phyloP scores from a whole-genome alignment of 176 grass and related monocot species.

The Carex cristatella region DNA sequence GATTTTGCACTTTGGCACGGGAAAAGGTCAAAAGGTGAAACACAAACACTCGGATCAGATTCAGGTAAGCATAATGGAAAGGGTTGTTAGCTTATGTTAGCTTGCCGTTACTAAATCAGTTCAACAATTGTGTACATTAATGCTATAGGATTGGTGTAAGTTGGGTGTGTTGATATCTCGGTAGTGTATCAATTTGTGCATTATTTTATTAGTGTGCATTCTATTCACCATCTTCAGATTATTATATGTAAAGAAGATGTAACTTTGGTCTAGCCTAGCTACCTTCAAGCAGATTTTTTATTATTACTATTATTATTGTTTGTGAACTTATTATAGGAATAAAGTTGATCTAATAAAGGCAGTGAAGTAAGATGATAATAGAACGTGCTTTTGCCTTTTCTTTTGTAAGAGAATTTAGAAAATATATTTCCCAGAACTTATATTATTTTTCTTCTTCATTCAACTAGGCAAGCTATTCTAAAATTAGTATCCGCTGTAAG shows the following conservation, averaged over 20 bases:
- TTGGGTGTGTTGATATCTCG: not conserved
- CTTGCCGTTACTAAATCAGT: not conserved
- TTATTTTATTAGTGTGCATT: constrained; percentile 8
- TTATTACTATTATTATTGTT: not conserved
- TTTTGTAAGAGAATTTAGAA: not conserved
- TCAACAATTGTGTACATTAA: constrained; percentile 3
- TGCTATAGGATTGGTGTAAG: not conserved
- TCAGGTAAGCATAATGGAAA: not conserved
- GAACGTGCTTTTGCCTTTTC: not conserved
- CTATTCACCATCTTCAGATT: not conserved
- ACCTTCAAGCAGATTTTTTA: not conserved
- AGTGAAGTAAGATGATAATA: not conserved
- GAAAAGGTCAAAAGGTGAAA: not conserved
- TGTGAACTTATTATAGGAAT: not conserved
- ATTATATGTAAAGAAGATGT: not conserved
- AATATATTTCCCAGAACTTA: not conserved
- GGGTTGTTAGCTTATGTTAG: constrained; percentile 6
- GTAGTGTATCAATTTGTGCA: not conserved
- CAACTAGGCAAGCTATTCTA: not conserved
- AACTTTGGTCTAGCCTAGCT: not conserved
- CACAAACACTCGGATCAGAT: not conserved
- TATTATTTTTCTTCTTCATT: not conserved
- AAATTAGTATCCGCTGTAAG: not conserved
- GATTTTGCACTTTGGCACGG: constrained; percentile 18
- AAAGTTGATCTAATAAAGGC: not conserved